Conservation (phyloP, 2,329 filamentous ascomycete genomes). For the Ascochyta pisi region DNA sequence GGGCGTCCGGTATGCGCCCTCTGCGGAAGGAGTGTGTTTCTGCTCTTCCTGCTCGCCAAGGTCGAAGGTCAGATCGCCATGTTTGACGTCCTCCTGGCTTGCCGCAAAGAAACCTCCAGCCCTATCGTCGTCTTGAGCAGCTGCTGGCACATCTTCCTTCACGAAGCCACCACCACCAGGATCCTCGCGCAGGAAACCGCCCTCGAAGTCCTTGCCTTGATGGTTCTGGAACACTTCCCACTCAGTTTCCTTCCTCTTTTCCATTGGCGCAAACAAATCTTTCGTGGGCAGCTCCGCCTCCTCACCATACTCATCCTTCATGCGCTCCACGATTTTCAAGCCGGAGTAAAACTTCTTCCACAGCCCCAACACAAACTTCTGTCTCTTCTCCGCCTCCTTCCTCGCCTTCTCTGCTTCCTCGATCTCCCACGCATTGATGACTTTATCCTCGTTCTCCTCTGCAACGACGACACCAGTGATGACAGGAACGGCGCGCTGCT, state of each 20-base stretch:
- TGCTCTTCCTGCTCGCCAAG: slow-evolving; percentile 30
- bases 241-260: slow-evolving; percentile 62
- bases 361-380: slow-evolving; percentile 72
- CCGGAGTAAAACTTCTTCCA: slow-evolving; percentile 93
- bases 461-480: slow-evolving; percentile 91
- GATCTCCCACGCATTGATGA: slow-evolving; percentile 76
- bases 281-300: slow-evolving; percentile 66
- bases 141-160: slow-evolving; percentile 13
- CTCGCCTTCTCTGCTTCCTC: slow-evolving; percentile 77
- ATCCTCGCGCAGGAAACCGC: slow-evolving; percentile 51
- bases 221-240: slow-evolving; percentile 41
- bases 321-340: slow-evolving; percentile 70
- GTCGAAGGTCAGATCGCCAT: slow-evolving; percentile 42
- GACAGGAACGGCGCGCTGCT: slow-evolving; percentile 90
- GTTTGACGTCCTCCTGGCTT: slow-evolving; percentile 46
- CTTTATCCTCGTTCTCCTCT: slow-evolving; percentile 73
- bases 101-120: slow-evolving; percentile 47
- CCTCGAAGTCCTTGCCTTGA: slow-evolving; percentile 44
- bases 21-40: slow-evolving; percentile 9
- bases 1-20: slow-evolving; percentile 35
- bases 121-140: slow-evolving; percentile 38
- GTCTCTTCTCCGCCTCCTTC: slow-evolving; percentile 82
- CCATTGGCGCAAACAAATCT: slow-evolving; percentile 33
- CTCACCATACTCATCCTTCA: slow-evolving; percentile 44
- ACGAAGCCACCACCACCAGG: slow-evolving; percentile 22